These are phyloP conservation scores for Ascomycota sp. DNA, from an alignment of 2,329 filamentous ascomycete species.

Conservation along the genomic window DNA sequence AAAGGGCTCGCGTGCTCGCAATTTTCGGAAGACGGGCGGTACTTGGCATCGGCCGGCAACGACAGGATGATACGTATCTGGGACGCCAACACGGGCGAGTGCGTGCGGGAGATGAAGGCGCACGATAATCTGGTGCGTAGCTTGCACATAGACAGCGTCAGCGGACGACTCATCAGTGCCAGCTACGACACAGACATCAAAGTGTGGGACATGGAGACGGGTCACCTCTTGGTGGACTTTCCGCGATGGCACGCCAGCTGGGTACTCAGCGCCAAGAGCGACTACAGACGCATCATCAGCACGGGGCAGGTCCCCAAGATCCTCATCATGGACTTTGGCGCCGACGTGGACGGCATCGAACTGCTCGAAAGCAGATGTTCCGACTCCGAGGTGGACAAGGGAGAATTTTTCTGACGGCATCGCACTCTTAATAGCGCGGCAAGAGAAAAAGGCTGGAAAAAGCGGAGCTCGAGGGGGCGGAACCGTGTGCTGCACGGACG, in stretches of 20 bases:
- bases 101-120: constrained; percentile 60
- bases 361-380: constrained; percentile 27
- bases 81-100: constrained; percentile 76
- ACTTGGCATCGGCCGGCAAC: constrained; percentile 84
- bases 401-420: constrained; percentile 8
- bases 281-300: constrained; percentile 85
- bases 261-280: constrained; percentile 90
- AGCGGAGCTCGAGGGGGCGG: neutral
- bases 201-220: constrained; percentile 73
- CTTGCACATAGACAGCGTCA: constrained; percentile 73
- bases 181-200: constrained; percentile 94
- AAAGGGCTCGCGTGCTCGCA: constrained; percentile 91
- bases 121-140: constrained; percentile 77
- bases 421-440: neutral
- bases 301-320: constrained; percentile 89
- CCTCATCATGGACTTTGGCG: constrained; percentile 81
- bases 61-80: constrained; percentile 93
- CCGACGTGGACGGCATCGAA: constrained; percentile 34
- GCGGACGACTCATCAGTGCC: constrained; percentile 70
- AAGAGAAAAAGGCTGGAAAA: neutral
- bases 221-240: constrained; percentile 60
- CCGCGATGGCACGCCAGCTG: constrained; percentile 93
- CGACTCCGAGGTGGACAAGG: constrained; percentile 3
- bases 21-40: constrained; percentile 86
- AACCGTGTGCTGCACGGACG: too few species aligned